phyloP scores from a whole-genome alignment of 179 eudicot species.

The Silene vulgaris region DNA sequence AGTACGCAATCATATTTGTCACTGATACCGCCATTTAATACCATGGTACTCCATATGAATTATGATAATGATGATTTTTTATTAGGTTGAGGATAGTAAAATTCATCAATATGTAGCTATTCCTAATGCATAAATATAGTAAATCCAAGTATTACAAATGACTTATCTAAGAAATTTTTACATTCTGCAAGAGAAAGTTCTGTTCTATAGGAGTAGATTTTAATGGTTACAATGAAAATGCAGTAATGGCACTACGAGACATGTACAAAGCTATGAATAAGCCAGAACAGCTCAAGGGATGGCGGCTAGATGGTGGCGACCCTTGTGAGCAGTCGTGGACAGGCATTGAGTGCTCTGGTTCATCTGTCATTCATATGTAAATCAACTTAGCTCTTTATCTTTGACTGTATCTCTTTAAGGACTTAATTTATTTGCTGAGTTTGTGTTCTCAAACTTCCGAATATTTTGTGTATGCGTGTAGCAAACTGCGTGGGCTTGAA shows the following conservation, averaged over 20 bases:
- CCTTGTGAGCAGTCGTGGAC: conserved; percentile 81
- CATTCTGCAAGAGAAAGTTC: not conserved
- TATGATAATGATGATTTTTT: not conserved
- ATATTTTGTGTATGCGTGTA: conserved; percentile 22
- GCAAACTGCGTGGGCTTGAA: conserved; percentile 60
- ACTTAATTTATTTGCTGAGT: not conserved
- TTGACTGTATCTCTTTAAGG: not conserved
- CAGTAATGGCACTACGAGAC: conserved; percentile 67
- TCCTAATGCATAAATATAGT: not conserved
- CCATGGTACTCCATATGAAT: not conserved
- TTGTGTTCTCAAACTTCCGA: no score
- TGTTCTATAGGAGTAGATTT: not conserved
- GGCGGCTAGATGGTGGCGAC: conserved; percentile 62
- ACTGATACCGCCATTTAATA: not conserved
- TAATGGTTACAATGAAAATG: conserved; percentile 14
- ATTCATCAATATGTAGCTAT: not conserved
- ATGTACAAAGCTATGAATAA: conserved; percentile 55
- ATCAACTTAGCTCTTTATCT: not conserved
- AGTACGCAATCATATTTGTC: no score
- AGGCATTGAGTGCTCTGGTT: conserved; percentile 62
- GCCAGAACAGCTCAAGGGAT: conserved; percentile 58
- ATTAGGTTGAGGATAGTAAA: not conserved
- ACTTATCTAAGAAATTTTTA: not conserved
- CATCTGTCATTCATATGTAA: conserved; percentile 71
- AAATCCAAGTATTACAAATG: not conserved